These are phyloP conservation scores for Phytophthora rubi DNA, from an alignment of 352 stramenopile genomes.

Conservation along the genomic window DNA sequence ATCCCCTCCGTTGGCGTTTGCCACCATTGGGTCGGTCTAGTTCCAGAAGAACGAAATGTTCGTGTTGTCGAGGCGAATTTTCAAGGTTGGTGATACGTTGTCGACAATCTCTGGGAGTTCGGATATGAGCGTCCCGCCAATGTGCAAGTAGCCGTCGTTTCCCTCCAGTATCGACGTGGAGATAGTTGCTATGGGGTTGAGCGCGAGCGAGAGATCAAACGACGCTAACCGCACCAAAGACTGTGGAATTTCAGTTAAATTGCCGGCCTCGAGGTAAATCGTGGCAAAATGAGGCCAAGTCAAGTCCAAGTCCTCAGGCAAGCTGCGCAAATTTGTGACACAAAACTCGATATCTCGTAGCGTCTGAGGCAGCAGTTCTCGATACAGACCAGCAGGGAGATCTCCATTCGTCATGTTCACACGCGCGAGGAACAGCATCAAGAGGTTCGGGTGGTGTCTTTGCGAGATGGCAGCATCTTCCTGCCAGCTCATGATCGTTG, in stretches of 20 bases:
- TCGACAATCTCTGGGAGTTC: constrained; percentile 17
- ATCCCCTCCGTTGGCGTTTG: neutral
- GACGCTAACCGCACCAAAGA: constrained; percentile 17
- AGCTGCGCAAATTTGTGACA: constrained; percentile 34
- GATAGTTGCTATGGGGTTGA: constrained; percentile 24
- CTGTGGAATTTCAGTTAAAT: constrained; percentile 14
- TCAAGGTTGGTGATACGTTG: constrained; percentile 4
- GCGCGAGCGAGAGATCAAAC: constrained; percentile 20
- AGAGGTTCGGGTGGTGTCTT: constrained; percentile 33
- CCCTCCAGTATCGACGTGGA: constrained; percentile 17
- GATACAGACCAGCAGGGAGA: constrained; percentile 40
- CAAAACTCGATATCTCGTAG: constrained; percentile 40
- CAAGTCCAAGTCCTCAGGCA: constrained; percentile 43
- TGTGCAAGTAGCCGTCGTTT: constrained; percentile 12
- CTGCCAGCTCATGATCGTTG: constrained; percentile 35
- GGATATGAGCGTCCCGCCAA: constrained; percentile 19
- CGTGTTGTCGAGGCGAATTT: constrained; percentile 23
- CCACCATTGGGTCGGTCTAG: constrained; percentile 26
- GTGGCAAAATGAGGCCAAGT: constrained; percentile 33
- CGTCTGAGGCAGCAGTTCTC: constrained; percentile 30
- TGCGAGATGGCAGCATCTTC: constrained; percentile 33
- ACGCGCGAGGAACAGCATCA: constrained; percentile 43
- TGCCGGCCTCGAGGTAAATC: constrained; percentile 27
- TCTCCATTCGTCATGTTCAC: constrained; percentile 35
- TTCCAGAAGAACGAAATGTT: constrained; percentile 28